Percentiles rank a stretch among this genome's conserved stretches.
Evolutionary conservation across 2,329 filamentous ascomycete species (phyloP).

Genomic region (Aspergillus niger): DNA sequence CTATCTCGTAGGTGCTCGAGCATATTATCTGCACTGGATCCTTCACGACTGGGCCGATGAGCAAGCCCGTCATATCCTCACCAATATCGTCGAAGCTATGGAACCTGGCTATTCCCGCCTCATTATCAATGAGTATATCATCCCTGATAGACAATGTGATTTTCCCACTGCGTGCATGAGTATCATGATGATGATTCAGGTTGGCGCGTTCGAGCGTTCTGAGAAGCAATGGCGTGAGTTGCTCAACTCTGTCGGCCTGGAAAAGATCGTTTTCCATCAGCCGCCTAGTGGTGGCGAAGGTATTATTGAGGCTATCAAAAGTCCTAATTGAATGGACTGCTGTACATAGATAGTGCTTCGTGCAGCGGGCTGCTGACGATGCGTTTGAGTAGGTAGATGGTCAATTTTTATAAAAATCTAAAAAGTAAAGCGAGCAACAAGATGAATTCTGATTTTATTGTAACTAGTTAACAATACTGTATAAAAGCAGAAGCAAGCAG

Average conservation of each 20-base stretch:
- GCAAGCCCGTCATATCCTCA: conserved; percentile 22
- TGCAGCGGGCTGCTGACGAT: too few species aligned
- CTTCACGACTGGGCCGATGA: conserved; percentile 28
- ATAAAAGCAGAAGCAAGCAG: too few species aligned
- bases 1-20: conserved; percentile 16
- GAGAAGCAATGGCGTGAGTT: conserved; percentile 26
- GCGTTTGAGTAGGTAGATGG: too few species aligned
- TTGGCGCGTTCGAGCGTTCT: conserved; percentile 22
- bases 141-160: conserved; percentile 22
- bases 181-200: conserved; percentile 23
- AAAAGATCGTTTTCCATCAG: conserved; percentile 9
- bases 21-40: conserved; percentile 28
- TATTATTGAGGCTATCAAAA: conserved; percentile 8
- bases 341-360: neutral
- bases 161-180: conserved; percentile 14
- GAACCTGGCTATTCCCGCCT: conserved; percentile 26
- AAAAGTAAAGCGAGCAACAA: too few species aligned
- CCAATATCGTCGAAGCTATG: conserved; percentile 23
- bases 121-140: conserved; percentile 31
- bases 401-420: too few species aligned
- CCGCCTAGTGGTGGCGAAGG: conserved; percentile 5
- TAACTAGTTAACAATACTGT: too few species aligned
- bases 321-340: neutral
- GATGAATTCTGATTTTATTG: too few species aligned
- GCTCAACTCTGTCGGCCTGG: conserved; percentile 20